These are phyloP conservation scores for Phycomyces nitens DNA, from an alignment of 192 early-diverging fungal genomes.

Conservation along the genomic window DNA sequence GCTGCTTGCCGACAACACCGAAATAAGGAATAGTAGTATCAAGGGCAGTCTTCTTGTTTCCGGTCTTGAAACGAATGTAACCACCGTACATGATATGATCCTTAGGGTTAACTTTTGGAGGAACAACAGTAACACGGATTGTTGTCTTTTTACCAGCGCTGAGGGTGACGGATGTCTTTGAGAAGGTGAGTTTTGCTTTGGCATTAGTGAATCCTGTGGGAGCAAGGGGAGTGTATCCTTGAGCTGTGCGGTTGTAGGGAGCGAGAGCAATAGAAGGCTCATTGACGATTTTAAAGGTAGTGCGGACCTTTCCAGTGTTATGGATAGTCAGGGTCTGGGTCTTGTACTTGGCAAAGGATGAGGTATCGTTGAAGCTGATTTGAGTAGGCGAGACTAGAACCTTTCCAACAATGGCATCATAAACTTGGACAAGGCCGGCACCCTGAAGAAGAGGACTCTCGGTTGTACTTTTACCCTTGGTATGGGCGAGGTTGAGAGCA, in stretches of 20 bases:
- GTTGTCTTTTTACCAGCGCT: slow-evolving; percentile 16
- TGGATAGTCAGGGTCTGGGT: slow-evolving; percentile 40
- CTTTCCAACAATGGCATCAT: slow-evolving; percentile 39
- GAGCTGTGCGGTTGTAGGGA: slow-evolving; percentile 34
- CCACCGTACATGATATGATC: slow-evolving; percentile 47
- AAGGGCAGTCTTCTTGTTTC: neutral
- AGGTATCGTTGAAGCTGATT: slow-evolving; percentile 53
- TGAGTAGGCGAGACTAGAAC: slow-evolving; percentile 40
- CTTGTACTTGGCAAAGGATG: slow-evolving; percentile 23
- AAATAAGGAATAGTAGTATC: slow-evolving; percentile 45
- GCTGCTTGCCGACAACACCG: slow-evolving; percentile 43
- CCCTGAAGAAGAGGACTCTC: slow-evolving; percentile 43
- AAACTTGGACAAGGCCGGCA: slow-evolving; percentile 53
- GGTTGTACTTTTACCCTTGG: slow-evolving; percentile 8
- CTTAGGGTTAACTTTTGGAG: slow-evolving; percentile 29
- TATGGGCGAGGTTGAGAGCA: slow-evolving; percentile 11
- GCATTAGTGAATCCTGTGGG: slow-evolving; percentile 11
- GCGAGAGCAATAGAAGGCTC: slow-evolving; percentile 35
- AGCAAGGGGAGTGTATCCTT: slow-evolving; percentile 18
- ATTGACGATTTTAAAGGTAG: slow-evolving; percentile 39
- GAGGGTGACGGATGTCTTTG: slow-evolving; percentile 19
- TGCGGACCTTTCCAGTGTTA: slow-evolving; percentile 37
- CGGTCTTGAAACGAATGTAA: slow-evolving; percentile 36
- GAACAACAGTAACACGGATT: slow-evolving; percentile 23
- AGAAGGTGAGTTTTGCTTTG: slow-evolving; percentile 21